Evolutionary conservation across 148 eudicot genomes (phyloP), one percentile per base, ranked within the genome.

Genomic region (Vaccinium macrocarpon): DNA sequence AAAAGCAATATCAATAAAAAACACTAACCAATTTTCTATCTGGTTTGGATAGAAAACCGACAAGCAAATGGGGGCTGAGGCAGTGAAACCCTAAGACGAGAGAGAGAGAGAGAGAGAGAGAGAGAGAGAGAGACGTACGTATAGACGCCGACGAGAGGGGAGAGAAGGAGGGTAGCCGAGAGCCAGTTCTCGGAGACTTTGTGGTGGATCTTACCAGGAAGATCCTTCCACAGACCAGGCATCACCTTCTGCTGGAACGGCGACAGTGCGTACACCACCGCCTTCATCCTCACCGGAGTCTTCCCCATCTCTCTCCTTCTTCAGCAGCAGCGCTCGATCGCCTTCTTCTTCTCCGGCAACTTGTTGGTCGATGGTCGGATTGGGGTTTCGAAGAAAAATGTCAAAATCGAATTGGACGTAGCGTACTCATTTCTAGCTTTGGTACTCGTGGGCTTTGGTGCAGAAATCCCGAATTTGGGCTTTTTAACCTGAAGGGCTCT

Each of bases 171-270:
- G 8, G 97, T 81, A 64, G 96, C 92, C 84, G 82, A 90, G 82
- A 96, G 38, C 98, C 97, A 94, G 81, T 92, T 95, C 32, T 95
- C 99, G 81, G 97, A 50, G 84, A 93, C 87, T 87, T 95, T 96
- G 89, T 96, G 98, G 57, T 84, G 85, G 82, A 95, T 88, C 87
- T 96, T 96, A 1, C 82, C 87, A 0, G 96, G 88, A 0, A 94
- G 76, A 86, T 96, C 95, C 66, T 91, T 96, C 98, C 97, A 94
- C 53, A 94, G 92, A 12, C 99, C 98, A 0, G 95, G 91, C 98
- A 96, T 96, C 84, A 92, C 92, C 88, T 96, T 92, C 93, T 96
- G 99, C 85, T 96, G 97, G 85, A 91, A 96, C 35, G 98, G 99
- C 2, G 99, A 96, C 10, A 96, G 82, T 0, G 97, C 93, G 88